Conservation (phyloP, 768 basidiomycete species). For the Mycena belliarum region DNA sequence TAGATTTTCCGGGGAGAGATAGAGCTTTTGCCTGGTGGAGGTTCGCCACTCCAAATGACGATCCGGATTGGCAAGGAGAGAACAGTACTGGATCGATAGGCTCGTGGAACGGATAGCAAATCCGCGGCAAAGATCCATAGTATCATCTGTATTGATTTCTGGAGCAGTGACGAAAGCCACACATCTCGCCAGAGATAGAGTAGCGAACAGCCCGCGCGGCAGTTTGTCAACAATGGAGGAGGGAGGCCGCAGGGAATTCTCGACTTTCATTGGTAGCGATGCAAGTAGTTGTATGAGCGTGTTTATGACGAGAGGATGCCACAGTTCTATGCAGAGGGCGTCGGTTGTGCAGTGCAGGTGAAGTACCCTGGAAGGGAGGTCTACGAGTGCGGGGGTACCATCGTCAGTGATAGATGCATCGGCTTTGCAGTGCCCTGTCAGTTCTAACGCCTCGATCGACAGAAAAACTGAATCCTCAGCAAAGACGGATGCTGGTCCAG, state of each 20-base stretch:
- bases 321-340: slow-evolving; percentile 63
- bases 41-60: slow-evolving; percentile 39
- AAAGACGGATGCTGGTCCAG: slow-evolving; percentile 29
- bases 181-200: slow-evolving; percentile 60
- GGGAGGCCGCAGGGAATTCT: slow-evolving; percentile 5
- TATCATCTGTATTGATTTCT: slow-evolving; percentile 77
- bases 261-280: slow-evolving; percentile 29
- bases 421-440: slow-evolving; percentile 43
- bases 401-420: slow-evolving; percentile 55
- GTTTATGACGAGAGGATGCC: slow-evolving; percentile 60
- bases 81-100: slow-evolving; percentile 56
- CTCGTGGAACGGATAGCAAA: slow-evolving; percentile 56
- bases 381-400: slow-evolving; percentile 40
- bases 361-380: slow-evolving; percentile 42
- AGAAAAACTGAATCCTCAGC: slow-evolving; percentile 52
- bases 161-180: slow-evolving; percentile 73
- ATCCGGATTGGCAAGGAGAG: slow-evolving; percentile 42
- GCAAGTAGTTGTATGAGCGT: slow-evolving; percentile 54
- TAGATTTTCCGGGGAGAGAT: slow-evolving; percentile 56
- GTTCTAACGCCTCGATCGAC: slow-evolving; percentile 59
- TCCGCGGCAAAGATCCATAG: slow-evolving; percentile 67
- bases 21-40: slow-evolving; percentile 53
- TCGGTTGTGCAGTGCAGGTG: slow-evolving; percentile 55
- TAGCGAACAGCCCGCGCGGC: slow-evolving; percentile 55
- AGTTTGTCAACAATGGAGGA: slow-evolving; percentile 42